These are phyloP conservation scores for Alternaria panax DNA, from an alignment of 2,329 filamentous ascomycete species.

Conservation along the genomic window DNA sequence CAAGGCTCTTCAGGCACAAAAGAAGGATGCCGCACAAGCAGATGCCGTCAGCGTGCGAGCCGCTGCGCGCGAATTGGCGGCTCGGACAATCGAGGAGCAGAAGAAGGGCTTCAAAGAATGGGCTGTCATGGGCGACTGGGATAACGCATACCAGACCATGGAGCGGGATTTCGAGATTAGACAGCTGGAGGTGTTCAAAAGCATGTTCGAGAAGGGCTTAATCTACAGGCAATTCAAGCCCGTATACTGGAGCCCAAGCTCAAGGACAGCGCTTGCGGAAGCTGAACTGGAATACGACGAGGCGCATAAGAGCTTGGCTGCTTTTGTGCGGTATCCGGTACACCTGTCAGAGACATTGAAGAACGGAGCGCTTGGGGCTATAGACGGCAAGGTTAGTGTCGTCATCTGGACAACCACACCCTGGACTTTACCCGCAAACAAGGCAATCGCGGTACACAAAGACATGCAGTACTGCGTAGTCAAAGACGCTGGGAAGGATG, in stretches of 20 bases:
- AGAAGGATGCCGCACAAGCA: constrained; percentile 49
- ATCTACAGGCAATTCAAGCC: constrained; percentile 82
- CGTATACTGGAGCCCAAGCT: constrained; percentile 86
- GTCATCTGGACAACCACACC: constrained; percentile 99
- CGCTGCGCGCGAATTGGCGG: constrained; percentile 70
- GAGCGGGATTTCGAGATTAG: constrained; percentile 75
- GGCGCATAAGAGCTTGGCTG: constrained; percentile 72
- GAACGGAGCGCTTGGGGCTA: constrained; percentile 42
- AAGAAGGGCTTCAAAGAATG: constrained; percentile 76
- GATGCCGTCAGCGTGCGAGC: constrained; percentile 66
- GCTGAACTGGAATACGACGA: constrained; percentile 86
- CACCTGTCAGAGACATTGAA: constrained; percentile 54
- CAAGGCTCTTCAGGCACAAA: constrained; percentile 76
- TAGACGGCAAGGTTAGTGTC: constrained; percentile 64
- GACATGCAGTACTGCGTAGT: constrained; percentile 78
- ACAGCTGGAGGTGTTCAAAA: constrained; percentile 77
- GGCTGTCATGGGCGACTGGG: constrained; percentile 84
- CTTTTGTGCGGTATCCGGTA: constrained; percentile 83
- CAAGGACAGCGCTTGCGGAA: constrained; percentile 79
- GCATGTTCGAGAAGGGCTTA: constrained; percentile 72
- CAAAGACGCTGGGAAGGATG: constrained; percentile 41
- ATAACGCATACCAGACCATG: constrained; percentile 79
- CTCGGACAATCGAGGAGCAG: constrained; percentile 73
- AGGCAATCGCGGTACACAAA: constrained; percentile 81
- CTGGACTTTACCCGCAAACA: constrained; percentile 95